Conservation (phyloP, 331 rosid genomes). For the Malus hybrid region DNA sequence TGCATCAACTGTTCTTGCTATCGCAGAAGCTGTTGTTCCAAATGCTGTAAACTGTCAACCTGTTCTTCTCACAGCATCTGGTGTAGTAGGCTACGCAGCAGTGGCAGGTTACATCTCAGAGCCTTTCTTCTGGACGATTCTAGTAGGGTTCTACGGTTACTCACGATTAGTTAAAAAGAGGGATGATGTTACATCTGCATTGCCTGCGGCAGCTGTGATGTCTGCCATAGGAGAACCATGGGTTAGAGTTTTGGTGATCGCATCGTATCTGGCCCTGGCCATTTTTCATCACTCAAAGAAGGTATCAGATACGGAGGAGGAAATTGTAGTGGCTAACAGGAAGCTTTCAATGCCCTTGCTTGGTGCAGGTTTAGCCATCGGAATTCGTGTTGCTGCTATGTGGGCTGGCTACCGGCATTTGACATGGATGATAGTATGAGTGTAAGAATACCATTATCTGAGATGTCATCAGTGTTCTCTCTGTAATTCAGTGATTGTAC, state of each 20-base stretch:
- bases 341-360: slow-evolving; percentile 62
- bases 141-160: slow-evolving; percentile 53
- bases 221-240: slow-evolving; percentile 90
- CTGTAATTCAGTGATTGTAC: neutral
- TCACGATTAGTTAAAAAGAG: slow-evolving; percentile 54
- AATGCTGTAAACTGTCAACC: slow-evolving; percentile 56
- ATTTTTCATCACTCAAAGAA: slow-evolving; percentile 50
- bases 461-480: too few relatives aligned
- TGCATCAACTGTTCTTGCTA: slow-evolving; percentile 58
- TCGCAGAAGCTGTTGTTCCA: slow-evolving; percentile 73
- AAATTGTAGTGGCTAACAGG: slow-evolving; percentile 19
- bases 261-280: slow-evolving; percentile 53
- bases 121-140: slow-evolving; percentile 77
- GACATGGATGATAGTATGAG: slow-evolving; percentile 78
- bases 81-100: slow-evolving; percentile 72
- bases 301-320: slow-evolving; percentile 32
- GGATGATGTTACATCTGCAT: slow-evolving; percentile 61
- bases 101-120: slow-evolving; percentile 66
- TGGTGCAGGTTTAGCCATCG: slow-evolving; percentile 67
- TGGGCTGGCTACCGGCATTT: slow-evolving; percentile 91
- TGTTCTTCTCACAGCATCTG: slow-evolving; percentile 59
- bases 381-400: slow-evolving; percentile 61
- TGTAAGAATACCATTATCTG: neutral
- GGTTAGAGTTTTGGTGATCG: slow-evolving; percentile 63
- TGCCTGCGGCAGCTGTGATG: slow-evolving; percentile 77